Evolutionary conservation across 2,329 filamentous ascomycete species (phyloP), one percentile per base, ranked within the genome.

Genomic region (Fusarium foetens): DNA sequence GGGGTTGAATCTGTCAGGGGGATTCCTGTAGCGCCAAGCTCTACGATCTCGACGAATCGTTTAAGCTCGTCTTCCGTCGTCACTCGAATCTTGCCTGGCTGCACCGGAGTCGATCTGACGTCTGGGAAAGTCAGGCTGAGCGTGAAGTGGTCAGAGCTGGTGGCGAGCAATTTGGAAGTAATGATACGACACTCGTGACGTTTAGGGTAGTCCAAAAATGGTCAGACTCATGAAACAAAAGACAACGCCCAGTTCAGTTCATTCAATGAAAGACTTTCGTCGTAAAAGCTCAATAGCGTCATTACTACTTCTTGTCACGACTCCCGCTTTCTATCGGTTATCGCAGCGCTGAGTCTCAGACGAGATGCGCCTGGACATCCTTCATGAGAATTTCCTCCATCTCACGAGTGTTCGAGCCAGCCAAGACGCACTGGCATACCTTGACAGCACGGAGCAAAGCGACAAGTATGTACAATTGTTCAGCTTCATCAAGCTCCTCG

Each of bases 101-200:
- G n/a, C n/a, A n/a, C n/a, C n/a, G n/a, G n/a, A n/a, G n/a, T n/a
- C n/a, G n/a, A n/a, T n/a, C n/a, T n/a, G n/a, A n/a, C n/a, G n/a
- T n/a, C n/a, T n/a, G n/a, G n/a, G n/a, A n/a, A n/a, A n/a, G n/a
- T n/a, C n/a, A n/a, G n/a, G n/a, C n/a, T n/a, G n/a, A n/a, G n/a
- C n/a, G n/a, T n/a, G n/a, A n/a, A n/a, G n/a, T n/a, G n/a, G n/a
- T n/a, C n/a, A n/a, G n/a, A n/a, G n/a, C n/a, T n/a, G n/a, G n/a
- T n/a, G n/a, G n/a, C n/a, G n/a, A n/a, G n/a, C n/a, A n/a, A n/a
- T n/a, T n/a, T n/a, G n/a, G n/a, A n/a, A n/a, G n/a, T 55, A 16
- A 38, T 3, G n/a, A 51, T 35, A 51, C 35, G 11, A 14, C 0
- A 3, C 0, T 5, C 1, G 6, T 6, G 6, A 8, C 6, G 29